Evolutionary conservation across 441 rosid genomes (phyloP), one percentile per base, ranked within the genome.

Genomic region (Jatropha podagrica): DNA sequence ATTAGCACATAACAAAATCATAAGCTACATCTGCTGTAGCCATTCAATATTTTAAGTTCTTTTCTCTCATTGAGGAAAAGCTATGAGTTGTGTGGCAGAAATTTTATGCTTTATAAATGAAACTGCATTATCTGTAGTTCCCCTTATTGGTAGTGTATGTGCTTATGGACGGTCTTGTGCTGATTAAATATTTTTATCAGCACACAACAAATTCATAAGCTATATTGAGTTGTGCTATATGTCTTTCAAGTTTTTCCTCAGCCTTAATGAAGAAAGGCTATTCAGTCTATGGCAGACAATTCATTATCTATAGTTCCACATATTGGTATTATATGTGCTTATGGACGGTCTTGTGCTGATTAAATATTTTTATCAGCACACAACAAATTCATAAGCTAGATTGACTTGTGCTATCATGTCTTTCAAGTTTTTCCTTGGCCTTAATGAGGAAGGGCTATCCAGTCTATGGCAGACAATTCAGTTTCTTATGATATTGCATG

Each of bases 351-450:
- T 79, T 73, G 86, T 86, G 84, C 82, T 86, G 79, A 73, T 69
- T 17, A 56, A 63, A 46, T 77, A 38, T 27, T 65, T 17, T 48
- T 72, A 56, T 83, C 81, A 78, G 86, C 81, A 77, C 86, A 64
- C 72, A 85, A 87, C 91, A 75, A 73, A 75, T 77, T 74, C 85
- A 82, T 85, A 85, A 87, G 88, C 88, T 78, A 81, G 68, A 82
- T 20, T 66, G 32, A 68, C 20, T 32, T 2, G 11, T 54, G 84
- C 79, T 38, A 41, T 17, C 15, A 46, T 60, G 72, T 67, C 64
- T 70, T 72, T 82, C 46, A 60, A 37, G 69, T 67, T 66, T 73
- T 69, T 61, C 79, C 76, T 58, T 74, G 26, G 51, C 5, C 64
- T 66, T 2, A 20, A 32, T 63, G 56, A 68, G 67, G 80, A 71